A percentile compares a stretch with the other conserved stretches of the same genome.
These are phyloP conservation scores for Backusella westeae DNA, from an alignment of 192 early-diverging fungal genomes.

Conservation along the genomic window DNA sequence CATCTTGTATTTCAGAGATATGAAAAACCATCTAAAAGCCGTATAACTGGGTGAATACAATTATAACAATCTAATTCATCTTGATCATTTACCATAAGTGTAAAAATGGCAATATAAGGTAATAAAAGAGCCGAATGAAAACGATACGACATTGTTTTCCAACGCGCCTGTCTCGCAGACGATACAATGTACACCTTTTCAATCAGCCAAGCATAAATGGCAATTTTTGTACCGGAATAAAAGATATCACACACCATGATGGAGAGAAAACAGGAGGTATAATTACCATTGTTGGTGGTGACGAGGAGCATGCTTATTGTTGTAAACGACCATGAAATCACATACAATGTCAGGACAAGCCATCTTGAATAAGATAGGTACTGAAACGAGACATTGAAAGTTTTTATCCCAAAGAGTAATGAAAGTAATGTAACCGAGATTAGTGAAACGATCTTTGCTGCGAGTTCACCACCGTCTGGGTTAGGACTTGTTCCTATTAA, in stretches of 20 bases:
- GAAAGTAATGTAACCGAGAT: slow-evolving; percentile 18
- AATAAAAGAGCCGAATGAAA: slow-evolving; percentile 29
- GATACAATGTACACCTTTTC: slow-evolving; percentile 22
- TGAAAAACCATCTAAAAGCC: slow-evolving; percentile 26
- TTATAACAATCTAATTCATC: too few species aligned
- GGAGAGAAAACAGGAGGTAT: slow-evolving; percentile 37
- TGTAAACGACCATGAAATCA: slow-evolving; percentile 47
- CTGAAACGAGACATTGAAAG: slow-evolving; percentile 18
- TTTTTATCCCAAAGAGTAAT: slow-evolving; percentile 28
- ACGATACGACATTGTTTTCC: slow-evolving; percentile 23
- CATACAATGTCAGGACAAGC: slow-evolving; percentile 39
- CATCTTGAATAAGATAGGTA: slow-evolving; percentile 35
- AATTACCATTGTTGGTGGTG: slow-evolving; percentile 45
- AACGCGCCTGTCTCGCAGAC: slow-evolving; percentile 4
- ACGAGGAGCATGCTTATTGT: slow-evolving; percentile 33
- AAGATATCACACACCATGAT: slow-evolving; percentile 43
- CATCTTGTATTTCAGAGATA: slow-evolving; percentile 20
- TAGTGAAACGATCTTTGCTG: slow-evolving; percentile 22
- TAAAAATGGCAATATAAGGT: slow-evolving; percentile 36
- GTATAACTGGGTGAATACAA: too few species aligned
- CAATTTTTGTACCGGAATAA: slow-evolving; percentile 42
- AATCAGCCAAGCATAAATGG: slow-evolving; percentile 39
- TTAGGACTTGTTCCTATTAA: neutral
- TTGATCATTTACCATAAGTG: slow-evolving; percentile 26
- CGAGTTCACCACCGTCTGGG: slow-evolving; percentile 26